Evolutionary conservation across 345 rosid species (phyloP).

Genomic region (Punica granatum): DNA sequence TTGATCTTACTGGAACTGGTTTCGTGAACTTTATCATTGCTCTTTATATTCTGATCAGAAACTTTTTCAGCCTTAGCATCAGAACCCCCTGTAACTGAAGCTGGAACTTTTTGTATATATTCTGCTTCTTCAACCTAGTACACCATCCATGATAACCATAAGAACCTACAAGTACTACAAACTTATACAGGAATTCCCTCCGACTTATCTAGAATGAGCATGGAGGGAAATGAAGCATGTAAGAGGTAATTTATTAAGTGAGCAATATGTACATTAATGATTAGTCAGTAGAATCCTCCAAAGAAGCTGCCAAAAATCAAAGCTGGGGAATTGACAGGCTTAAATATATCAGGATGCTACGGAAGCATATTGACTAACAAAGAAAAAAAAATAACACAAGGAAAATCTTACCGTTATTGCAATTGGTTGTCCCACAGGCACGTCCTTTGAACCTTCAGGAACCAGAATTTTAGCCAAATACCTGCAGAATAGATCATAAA

Average conservation of each 20-base stretch:
- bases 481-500: slow-evolving; percentile 30
- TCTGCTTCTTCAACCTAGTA: slow-evolving; percentile 82
- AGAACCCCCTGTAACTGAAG: slow-evolving; percentile 33
- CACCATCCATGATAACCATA: slow-evolving; percentile 21
- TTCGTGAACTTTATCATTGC: slow-evolving; percentile 31
- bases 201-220: not conserved
- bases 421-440: slow-evolving; percentile 82
- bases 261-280: not conserved
- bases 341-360: not conserved
- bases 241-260: not conserved
- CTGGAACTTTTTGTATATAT: slow-evolving; percentile 60
- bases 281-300: not conserved
- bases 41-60: slow-evolving; percentile 27
- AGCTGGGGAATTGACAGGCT: not conserved
- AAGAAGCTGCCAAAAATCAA: not conserved
- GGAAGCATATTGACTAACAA: not conserved
- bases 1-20: slow-evolving; percentile 28
- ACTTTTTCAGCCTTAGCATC: slow-evolving; percentile 41
- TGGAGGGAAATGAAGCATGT: not conserved
- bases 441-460: slow-evolving; percentile 88
- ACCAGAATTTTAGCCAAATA: slow-evolving; percentile 81
- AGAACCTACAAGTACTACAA: not conserved
- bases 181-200: not conserved
- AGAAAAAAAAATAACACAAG: not conserved
- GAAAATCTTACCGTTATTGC: slow-evolving; percentile 61